Base-by-base conservation (phyloP, 208 protist species). In the Leishmania aethiopica region DNA sequence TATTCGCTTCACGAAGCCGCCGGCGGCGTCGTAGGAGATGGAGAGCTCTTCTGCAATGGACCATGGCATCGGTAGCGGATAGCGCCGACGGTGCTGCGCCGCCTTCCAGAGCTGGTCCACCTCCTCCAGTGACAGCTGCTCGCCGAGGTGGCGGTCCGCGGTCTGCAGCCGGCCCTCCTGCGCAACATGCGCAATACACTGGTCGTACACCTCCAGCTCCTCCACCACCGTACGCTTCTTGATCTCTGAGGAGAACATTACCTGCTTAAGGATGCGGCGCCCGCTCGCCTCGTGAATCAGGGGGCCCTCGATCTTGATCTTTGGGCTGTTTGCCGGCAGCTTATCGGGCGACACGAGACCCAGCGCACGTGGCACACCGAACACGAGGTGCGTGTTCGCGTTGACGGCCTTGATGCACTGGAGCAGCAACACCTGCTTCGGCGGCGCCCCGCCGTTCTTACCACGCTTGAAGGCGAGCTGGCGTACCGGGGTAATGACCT, bases 231-330 rank as follows among this genome's bases (percentile, higher is more conserved):
- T 78, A 40, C 75, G 70, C 86, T 95, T 94, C 47, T 89, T 91
- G 22, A 97, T 84, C 73, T 95, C 93, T 0, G 86, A 86, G 22
- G 86, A 75, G 51, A 94, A 76, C 53, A 97, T 89, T 22, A 87
- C 60, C 79, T 95, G 91, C 84, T 93, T 94, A 25, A 79, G 69
- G 32, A 93, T 91, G 76, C 91, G 91, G 19, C 89, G 87, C 28
- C 83, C 88, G 32, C 91, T 88, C 1, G 93, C 88, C 79, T 88
- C 64, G 25, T 71, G 81, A 6, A 87, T 67, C 7, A 89, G 55
- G 47, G 72, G 81, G 42, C 89, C 95, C 74, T 96, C 92, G 37
- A 97, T 87, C 85, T 96, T 97, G 47, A 97, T 75, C 86, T 96
- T 96, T 17, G 88, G 70, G 22, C 90, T 91, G 83, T 96, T 96